phyloP scores from a whole-genome alignment of 441 rosid genomes.

The Biscutella laevigata region DNA sequence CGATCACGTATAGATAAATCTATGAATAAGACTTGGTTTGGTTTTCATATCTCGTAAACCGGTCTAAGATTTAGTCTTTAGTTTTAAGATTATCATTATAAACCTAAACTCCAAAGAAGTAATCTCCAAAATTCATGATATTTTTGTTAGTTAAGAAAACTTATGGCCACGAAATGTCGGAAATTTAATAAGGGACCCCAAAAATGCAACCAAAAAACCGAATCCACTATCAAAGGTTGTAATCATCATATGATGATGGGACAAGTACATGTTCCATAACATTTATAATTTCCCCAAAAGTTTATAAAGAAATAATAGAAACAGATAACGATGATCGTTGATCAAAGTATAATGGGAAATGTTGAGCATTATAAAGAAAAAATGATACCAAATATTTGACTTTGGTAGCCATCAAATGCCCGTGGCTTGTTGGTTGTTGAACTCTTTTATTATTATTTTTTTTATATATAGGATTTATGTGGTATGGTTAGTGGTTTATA shows the following conservation, averaged over 20 bases:
- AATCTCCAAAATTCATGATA: no score
- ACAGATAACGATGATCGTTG: slow-evolving; percentile 1
- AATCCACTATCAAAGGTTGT: slow-evolving; percentile 2
- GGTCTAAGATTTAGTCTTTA: no score
- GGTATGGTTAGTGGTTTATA: slow-evolving; percentile 26
- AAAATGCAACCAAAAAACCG: no score
- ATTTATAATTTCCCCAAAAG: background rate
- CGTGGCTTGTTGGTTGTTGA: slow-evolving; percentile 27
- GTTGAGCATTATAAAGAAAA: background rate
- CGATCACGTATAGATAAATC: no score
- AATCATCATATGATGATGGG: slow-evolving; percentile 15
- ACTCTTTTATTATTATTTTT: slow-evolving; percentile 6
- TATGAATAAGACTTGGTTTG: no score
- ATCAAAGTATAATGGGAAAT: slow-evolving; percentile 7
- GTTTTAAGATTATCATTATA: no score
- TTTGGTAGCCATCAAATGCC: slow-evolving; percentile 18
- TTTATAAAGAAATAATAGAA: background rate
- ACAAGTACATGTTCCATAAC: slow-evolving; percentile 19
- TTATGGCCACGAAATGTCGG: no score
- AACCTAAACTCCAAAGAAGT: no score
- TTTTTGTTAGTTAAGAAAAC: no score
- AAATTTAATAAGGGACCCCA: no score
- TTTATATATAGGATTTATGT: background rate
- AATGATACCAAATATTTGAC: slow-evolving; percentile 18
- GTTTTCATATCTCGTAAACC: no score